These are phyloP conservation scores for Cornus controversa DNA, from an alignment of 148 eudicot species.

Conservation along the genomic window DNA sequence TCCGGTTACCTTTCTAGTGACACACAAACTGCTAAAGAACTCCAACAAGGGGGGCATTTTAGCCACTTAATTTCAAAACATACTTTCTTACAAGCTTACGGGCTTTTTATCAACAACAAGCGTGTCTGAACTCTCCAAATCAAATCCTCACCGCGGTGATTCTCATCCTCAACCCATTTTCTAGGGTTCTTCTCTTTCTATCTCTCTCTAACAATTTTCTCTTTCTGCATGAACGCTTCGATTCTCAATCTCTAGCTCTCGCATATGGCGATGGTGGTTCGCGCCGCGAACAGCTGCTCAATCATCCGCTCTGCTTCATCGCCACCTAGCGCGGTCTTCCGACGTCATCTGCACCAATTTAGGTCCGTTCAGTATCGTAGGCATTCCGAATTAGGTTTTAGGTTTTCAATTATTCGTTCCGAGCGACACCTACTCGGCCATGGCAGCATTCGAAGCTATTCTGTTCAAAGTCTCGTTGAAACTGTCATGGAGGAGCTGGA, in stretches of 20 bases:
- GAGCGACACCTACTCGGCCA: not conserved
- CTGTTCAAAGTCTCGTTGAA: slow-evolving; percentile 40
- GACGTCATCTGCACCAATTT: slow-evolving; percentile 25
- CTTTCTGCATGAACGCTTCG: not conserved
- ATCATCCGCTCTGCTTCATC: slow-evolving; percentile 46
- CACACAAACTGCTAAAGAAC: too few species aligned
- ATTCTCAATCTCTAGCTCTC: not conserved
- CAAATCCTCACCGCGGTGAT: not conserved
- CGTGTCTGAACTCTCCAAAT: not conserved
- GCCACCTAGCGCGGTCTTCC: slow-evolving; percentile 27
- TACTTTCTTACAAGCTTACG: not conserved
- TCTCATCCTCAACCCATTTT: not conserved
- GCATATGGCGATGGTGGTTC: slow-evolving; percentile 40
- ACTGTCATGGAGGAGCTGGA: slow-evolving; percentile 50
- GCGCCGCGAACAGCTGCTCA: slow-evolving; percentile 41
- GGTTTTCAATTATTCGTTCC: slow-evolving; percentile 14
- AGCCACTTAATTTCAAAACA: not conserved
- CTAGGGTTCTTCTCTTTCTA: not conserved
- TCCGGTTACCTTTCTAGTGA: too few species aligned
- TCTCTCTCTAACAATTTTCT: not conserved
- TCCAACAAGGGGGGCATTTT: not conserved
- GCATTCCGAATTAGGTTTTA: slow-evolving; percentile 10
- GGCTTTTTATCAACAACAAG: not conserved
- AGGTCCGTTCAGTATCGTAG: slow-evolving; percentile 3
- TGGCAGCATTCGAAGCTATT: slow-evolving; percentile 25